Conservation (phyloP, 2,329 filamentous ascomycete genomes). For the Aspergillus sp. region DNA sequence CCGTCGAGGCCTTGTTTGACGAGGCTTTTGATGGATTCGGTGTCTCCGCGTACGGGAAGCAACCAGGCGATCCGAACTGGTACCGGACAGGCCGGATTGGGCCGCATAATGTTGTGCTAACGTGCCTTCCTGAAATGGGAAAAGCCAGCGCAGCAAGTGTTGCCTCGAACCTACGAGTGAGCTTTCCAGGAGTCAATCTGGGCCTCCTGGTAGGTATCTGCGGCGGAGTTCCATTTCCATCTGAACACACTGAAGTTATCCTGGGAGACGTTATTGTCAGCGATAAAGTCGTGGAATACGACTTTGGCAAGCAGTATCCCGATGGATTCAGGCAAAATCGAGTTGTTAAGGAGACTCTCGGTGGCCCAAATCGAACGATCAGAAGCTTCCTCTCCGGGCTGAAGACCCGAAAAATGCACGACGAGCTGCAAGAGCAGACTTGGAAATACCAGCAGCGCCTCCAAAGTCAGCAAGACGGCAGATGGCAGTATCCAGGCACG, state of each 20-base stretch:
- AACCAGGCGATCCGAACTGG: neutral
- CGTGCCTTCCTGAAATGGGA: neutral
- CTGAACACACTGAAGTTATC: neutral
- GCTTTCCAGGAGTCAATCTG: neutral
- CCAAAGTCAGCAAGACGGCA: too few species aligned
- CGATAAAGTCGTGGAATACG: neutral
- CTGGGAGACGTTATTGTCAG: constrained; percentile 7
- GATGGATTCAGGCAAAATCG: neutral
- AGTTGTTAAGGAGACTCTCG: neutral
- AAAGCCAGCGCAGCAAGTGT: neutral
- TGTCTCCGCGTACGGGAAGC: neutral
- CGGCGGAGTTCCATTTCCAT: neutral
- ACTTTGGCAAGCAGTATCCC: neutral
- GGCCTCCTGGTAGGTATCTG: constrained; percentile 2
- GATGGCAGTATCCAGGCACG: neutral
- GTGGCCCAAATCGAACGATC: neutral
- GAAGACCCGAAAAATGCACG: neutral
- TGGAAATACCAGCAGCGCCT: neutral
- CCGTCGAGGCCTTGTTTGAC: neutral
- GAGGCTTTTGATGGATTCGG: neutral
- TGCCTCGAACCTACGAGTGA: neutral
- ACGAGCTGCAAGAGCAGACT: neutral
- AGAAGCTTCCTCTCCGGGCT: neutral
- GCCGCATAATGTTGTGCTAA: neutral
- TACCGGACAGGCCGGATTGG: neutral